Conservation (phyloP, 2,329 filamentous ascomycete species). For the Balansia obtecta region DNA sequence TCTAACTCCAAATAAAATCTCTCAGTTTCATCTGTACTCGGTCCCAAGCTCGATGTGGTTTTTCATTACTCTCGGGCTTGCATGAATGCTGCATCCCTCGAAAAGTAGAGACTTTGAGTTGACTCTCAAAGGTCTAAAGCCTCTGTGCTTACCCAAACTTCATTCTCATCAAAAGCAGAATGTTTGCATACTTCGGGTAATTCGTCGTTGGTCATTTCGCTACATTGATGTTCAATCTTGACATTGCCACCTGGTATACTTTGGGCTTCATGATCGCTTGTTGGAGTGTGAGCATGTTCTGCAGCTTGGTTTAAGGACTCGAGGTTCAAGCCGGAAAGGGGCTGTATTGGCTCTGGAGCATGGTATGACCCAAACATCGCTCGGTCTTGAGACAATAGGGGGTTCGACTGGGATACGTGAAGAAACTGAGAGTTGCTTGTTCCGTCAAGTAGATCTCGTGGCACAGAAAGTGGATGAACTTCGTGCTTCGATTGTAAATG, state of each 20-base stretch:
- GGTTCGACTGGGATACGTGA: conserved; percentile 18
- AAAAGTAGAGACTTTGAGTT: not conserved
- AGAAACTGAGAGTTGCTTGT: conserved; percentile 15
- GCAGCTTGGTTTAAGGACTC: conserved; percentile 16
- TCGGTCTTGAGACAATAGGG: conserved; percentile 21
- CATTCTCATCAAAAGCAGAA: conserved; percentile 6
- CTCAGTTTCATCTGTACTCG: too few relatives aligned
- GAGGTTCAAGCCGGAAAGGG: conserved; percentile 17
- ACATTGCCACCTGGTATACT: conserved; percentile 6
- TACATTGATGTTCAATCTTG: conserved; percentile 16
- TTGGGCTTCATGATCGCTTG: conserved; percentile 9
- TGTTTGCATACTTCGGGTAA: conserved; percentile 14
- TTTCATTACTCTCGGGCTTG: too few relatives aligned
- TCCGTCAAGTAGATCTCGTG: conserved; percentile 11
- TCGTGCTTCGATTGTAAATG: conserved; percentile 17
- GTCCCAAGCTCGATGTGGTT: too few relatives aligned
- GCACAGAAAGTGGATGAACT: conserved; percentile 10
- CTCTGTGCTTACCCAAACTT: conserved; percentile 6
- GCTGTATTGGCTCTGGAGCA: conserved; percentile 11
- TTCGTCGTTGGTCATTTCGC: conserved; percentile 13
- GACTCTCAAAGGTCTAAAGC: conserved; percentile 4
- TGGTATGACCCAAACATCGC: conserved; percentile 16
- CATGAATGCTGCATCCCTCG: too few relatives aligned
- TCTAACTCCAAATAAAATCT: not conserved
- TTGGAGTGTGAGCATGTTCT: conserved; percentile 9